phyloP scores from a whole-genome alignment of 2,329 filamentous ascomycete genomes.

The Immersiporthe knoxdaviesiana region DNA sequence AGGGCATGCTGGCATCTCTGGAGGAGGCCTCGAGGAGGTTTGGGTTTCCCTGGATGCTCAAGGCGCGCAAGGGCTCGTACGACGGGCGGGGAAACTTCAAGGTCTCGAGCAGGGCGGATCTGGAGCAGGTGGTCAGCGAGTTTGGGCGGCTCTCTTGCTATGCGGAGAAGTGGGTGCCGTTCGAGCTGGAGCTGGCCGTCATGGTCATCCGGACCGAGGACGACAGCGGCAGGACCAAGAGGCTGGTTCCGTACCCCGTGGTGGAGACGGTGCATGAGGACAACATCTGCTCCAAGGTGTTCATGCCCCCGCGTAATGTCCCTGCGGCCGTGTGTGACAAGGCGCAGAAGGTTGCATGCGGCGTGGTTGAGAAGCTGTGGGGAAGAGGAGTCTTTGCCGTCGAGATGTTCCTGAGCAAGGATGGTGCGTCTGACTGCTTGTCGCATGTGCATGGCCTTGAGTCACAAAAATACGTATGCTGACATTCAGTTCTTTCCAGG shows the following conservation, averaged over 20 bases:
- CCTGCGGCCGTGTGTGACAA: conserved; percentile 60
- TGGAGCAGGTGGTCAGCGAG: conserved; percentile 67
- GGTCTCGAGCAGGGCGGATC: conserved; percentile 48
- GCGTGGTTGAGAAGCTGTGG: conserved; percentile 78
- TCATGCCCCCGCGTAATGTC: conserved; percentile 78
- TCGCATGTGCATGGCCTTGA: conserved; percentile 2
- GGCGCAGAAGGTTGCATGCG: conserved; percentile 76
- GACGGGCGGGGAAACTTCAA: conserved; percentile 78
- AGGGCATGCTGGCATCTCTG: conserved; percentile 63
- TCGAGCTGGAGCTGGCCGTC: conserved; percentile 84
- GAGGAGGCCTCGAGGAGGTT: conserved; percentile 64
- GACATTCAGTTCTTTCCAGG: conserved; percentile 39
- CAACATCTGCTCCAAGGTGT: conserved; percentile 91
- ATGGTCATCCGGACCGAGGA: conserved; percentile 94
- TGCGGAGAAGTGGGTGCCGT: conserved; percentile 87
- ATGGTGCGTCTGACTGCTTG: conserved; percentile 51
- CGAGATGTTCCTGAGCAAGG: conserved; percentile 86
- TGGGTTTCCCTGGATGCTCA: conserved; percentile 89
- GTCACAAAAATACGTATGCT: too few species aligned
- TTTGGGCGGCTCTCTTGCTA: conserved; percentile 77
- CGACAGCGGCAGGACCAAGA: conserved; percentile 51
- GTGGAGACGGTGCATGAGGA: conserved; percentile 97
- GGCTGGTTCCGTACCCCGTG: conserved; percentile 75
- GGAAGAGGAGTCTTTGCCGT: conserved; percentile 95
- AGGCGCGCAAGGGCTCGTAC: conserved; percentile 87